Evolutionary conservation across 208 protist species (phyloP).

Genomic region (Leishmania major): DNA sequence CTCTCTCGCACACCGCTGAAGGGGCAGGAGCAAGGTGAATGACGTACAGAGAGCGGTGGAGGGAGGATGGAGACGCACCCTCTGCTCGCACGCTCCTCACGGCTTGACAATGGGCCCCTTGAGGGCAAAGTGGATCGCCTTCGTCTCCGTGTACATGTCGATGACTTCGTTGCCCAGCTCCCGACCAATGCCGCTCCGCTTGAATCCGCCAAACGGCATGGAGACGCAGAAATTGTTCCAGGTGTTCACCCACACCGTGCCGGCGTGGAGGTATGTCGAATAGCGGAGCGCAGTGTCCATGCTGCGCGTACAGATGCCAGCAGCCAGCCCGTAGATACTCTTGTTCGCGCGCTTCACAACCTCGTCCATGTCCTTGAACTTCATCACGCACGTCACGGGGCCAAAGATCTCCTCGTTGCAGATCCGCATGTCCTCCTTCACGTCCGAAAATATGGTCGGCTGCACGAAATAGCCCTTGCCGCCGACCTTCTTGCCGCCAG

Average conservation of each 20-base stretch:
- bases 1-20: background rate
- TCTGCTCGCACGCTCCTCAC: slow-evolving; percentile 24
- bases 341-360: slow-evolving; percentile 79
- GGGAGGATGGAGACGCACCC: background rate
- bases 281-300: slow-evolving; percentile 71
- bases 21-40: background rate
- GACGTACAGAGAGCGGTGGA: background rate
- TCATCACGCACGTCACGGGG: slow-evolving; percentile 85
- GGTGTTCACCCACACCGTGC: slow-evolving; percentile 90
- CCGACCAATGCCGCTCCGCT: slow-evolving; percentile 84
- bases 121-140: slow-evolving; percentile 66
- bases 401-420: slow-evolving; percentile 91
- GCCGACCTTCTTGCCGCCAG: slow-evolving; percentile 53
- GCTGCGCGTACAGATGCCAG: slow-evolving; percentile 77
- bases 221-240: slow-evolving; percentile 82
- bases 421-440: slow-evolving; percentile 77
- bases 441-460: slow-evolving; percentile 84
- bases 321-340: slow-evolving; percentile 85
- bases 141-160: slow-evolving; percentile 75
- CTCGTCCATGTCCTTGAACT: slow-evolving; percentile 84
- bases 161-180: slow-evolving; percentile 78
- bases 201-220: slow-evolving; percentile 88
- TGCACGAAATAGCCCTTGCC: slow-evolving; percentile 84
- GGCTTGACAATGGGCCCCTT: slow-evolving; percentile 64
- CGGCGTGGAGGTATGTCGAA: slow-evolving; percentile 61